Evolutionary conservation across 768 basidiomycete species (phyloP), one percentile per base, ranked within the genome.

Genomic region (Leccinellum albellum): DNA sequence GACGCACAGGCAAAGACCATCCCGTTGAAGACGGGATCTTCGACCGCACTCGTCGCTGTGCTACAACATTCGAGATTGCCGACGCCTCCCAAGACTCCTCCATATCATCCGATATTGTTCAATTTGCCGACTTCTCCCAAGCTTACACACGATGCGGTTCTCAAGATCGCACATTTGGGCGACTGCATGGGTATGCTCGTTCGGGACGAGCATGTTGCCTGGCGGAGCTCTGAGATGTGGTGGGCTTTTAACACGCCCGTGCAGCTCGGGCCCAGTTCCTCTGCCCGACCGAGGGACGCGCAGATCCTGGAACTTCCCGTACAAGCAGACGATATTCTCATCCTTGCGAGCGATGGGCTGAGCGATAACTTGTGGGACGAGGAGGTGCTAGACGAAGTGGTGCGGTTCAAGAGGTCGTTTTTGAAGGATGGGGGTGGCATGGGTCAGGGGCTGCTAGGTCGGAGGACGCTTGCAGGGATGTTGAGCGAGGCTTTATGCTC

Each of bases 201-300:
- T 20, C 83, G 94, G 3, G 86, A 82, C 6, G 83, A 88, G 46
- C 78, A 83, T 53, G 85, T 97, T 45, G 82, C 85, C 2, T 97
- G 93, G 86, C 80, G 94, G 31, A 89, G 86, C 50, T 83, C 90
- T 44, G 95, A 97, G 72, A 95, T 96, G 91, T 94, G 94, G 84
- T 94, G 92, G 82, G 81, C 79, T 14, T 86, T 86, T 70, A 86
- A 86, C 63, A 82, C 80, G n/a, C 85, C 84, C 0, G 76, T 79
- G 28, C 85, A 86, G 63, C 82, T 88, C 29, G 85, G 85, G 7
- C 84, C 85, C 2, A 75, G 80, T 42, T 81, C 81, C 2, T 73
- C 79, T n/a, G 84, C 85, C 20, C 80, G 79, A 24, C 87, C 89
- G 15, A 66, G 78, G 20, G 82, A 90, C 50, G 89, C 91, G 2